Percentiles rank a stretch among this genome's conserved stretches.
These are phyloP conservation scores for Ceratorhiza oryzae-sativae DNA, from an alignment of 1,284 basidiomycete species.

Conservation along the genomic window DNA sequence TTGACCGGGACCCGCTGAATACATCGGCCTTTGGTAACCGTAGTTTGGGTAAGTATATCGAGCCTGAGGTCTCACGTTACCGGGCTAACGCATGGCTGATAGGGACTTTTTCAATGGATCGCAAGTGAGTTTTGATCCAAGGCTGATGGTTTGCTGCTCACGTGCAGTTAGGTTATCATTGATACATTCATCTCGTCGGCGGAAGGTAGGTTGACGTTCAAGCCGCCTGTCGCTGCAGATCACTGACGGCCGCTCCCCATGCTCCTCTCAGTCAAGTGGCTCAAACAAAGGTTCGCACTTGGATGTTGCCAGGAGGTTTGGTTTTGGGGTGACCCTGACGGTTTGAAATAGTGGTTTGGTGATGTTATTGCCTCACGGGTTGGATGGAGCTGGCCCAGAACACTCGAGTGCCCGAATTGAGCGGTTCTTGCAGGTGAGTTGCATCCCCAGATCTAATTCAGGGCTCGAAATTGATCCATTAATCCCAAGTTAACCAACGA, in stretches of 20 bases:
- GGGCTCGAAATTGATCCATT: not conserved
- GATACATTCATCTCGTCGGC: conserved; percentile 86
- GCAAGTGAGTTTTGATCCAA: conserved; percentile 56
- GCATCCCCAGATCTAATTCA: not conserved
- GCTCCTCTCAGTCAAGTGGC: conserved; percentile 78
- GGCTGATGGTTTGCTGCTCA: conserved; percentile 4
- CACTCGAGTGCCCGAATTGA: conserved; percentile 88
- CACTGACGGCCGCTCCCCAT: not conserved
- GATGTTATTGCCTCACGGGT: conserved; percentile 83
- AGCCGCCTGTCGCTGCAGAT: not conserved
- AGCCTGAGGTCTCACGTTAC: not conserved
- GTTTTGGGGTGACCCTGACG: not conserved
- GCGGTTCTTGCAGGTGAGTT: conserved; percentile 76
- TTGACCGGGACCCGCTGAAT: not conserved
- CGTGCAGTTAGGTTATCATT: conserved; percentile 67
- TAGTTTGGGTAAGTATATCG: conserved; percentile 30
- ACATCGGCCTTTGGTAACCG: not conserved
- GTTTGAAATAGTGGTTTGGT: conserved; percentile 71
- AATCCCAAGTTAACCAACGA: conserved; percentile 71
- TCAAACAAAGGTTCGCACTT: conserved; percentile 69
- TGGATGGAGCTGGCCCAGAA: conserved; percentile 90
- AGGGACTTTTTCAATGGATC: conserved; percentile 94
- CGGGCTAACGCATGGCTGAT: conserved; percentile 44
- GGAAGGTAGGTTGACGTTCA: conserved; percentile 64
- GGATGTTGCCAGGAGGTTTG: not conserved